phyloP scores from a whole-genome alignment of 1,284 basidiomycete species.

The Pseudozyma sp. region DNA sequence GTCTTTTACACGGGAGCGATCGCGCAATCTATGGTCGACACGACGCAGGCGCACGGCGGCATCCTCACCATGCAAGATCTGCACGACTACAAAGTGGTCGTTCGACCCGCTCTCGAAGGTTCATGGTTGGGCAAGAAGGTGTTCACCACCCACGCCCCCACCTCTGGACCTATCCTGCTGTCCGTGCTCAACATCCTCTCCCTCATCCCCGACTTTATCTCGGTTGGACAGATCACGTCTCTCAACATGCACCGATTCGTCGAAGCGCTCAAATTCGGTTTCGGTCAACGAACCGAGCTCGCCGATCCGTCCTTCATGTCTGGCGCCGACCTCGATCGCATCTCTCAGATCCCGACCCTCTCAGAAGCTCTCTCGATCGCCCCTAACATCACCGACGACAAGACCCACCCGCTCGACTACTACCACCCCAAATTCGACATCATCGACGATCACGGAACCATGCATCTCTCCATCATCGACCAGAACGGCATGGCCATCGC shows the following conservation, averaged over 20 bases:
- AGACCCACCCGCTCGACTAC: constrained; percentile 60
- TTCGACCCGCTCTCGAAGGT: constrained; percentile 80
- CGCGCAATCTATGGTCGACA: constrained; percentile 78
- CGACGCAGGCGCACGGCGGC: constrained; percentile 78
- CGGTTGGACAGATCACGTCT: constrained; percentile 19
- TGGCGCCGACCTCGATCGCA: constrained; percentile 32
- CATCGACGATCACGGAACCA: constrained; percentile 69
- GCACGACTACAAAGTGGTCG: constrained; percentile 75
- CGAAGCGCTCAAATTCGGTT: constrained; percentile 69
- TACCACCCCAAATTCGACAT: constrained; percentile 69
- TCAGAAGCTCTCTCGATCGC: constrained; percentile 59
- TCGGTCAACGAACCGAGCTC: constrained; percentile 69
- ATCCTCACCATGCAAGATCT: constrained; percentile 81
- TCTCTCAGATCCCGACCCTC: constrained; percentile 45
- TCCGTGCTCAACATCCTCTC: constrained; percentile 64
- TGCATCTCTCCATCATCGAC: constrained; percentile 69
- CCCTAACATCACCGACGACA: constrained; percentile 63
- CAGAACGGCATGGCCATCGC: constrained; percentile 69
- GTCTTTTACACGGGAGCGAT: constrained; percentile 75
- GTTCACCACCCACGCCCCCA: constrained; percentile 77
- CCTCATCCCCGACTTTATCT: constrained; percentile 40
- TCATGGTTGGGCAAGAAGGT: constrained; percentile 82
- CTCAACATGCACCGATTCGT: constrained; percentile 69
- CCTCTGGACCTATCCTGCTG: constrained; percentile 65
- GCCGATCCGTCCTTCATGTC: constrained; percentile 70